Conservation (phyloP, 805 yeast genomes). For the Sungouiozyma ichnusensis region DNA sequence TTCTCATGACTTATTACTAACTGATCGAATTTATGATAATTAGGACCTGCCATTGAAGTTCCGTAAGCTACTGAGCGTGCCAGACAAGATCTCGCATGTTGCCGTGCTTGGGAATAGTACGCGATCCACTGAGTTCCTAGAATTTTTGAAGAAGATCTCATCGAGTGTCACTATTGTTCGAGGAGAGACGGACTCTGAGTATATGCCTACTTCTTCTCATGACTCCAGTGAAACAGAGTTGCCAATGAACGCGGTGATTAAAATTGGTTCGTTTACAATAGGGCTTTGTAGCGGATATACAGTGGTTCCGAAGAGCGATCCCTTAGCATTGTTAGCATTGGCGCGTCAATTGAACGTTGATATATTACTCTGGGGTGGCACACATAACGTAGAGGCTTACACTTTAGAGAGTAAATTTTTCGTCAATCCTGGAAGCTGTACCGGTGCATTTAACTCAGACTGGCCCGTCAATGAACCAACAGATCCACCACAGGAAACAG, state of each 20-base stretch:
- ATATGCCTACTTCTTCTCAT: slow-evolving; percentile 13
- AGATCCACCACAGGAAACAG: not conserved
- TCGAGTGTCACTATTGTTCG: slow-evolving; percentile 65
- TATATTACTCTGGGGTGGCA: slow-evolving; percentile 84
- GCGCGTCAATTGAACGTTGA: slow-evolving; percentile 92
- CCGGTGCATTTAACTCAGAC: slow-evolving; percentile 75
- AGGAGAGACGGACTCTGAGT: slow-evolving; percentile 66
- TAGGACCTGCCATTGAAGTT: slow-evolving; percentile 46
- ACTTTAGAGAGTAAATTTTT: slow-evolving; percentile 87
- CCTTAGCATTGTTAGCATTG: slow-evolving; percentile 65
- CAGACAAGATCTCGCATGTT: slow-evolving; percentile 81
- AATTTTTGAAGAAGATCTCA: slow-evolving; percentile 57
- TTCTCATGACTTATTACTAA: not conserved
- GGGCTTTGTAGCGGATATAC: slow-evolving; percentile 83
- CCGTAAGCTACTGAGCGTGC: slow-evolving; percentile 55
- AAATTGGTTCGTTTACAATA: slow-evolving; percentile 60
- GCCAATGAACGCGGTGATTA: slow-evolving; percentile 56
- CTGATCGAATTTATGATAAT: not conserved
- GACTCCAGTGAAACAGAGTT: slow-evolving; percentile 38
- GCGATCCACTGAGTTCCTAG: slow-evolving; percentile 49
- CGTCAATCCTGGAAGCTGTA: slow-evolving; percentile 93
- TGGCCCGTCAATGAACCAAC: slow-evolving; percentile 32
- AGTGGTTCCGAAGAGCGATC: slow-evolving; percentile 77
- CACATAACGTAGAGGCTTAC: slow-evolving; percentile 87
- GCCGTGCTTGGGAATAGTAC: slow-evolving; percentile 78